phyloP scores from a whole-genome alignment of 257 asterid genomes.

The Solanum etuberosum region DNA sequence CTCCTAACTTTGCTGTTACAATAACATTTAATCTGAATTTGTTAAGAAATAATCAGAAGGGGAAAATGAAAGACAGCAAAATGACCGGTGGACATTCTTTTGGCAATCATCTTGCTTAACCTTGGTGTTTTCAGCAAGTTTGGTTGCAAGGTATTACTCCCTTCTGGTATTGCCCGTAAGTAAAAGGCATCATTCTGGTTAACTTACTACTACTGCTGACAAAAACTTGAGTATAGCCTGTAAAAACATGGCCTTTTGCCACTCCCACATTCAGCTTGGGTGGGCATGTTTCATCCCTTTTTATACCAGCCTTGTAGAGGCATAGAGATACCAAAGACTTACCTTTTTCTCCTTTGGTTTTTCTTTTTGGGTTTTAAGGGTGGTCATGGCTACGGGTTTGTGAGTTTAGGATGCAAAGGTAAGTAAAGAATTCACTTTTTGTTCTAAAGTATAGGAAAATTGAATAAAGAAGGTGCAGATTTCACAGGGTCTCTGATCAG shows the following conservation, averaged over 20 bases:
- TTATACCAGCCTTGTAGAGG: neutral
- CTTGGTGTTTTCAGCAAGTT: constrained; percentile 20
- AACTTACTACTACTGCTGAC: neutral
- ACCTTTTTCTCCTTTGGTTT: neutral
- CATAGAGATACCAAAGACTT: neutral
- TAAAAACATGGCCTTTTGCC: neutral
- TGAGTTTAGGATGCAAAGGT: neutral
- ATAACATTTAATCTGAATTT: neutral
- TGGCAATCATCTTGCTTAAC: constrained; percentile 19
- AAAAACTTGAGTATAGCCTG: neutral
- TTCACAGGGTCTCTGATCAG: neutral
- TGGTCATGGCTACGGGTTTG: neutral
- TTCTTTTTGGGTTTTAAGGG: neutral
- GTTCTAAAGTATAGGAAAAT: neutral
- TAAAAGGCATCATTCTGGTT: neutral
- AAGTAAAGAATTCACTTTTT: neutral
- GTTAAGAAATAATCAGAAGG: neutral
- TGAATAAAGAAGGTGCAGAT: neutral
- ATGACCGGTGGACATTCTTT: constrained; percentile 6
- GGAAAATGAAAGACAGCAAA: constrained; percentile 5
- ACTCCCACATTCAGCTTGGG: neutral
- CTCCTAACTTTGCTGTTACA: neutral
- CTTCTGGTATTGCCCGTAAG: neutral
- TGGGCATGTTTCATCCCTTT: neutral
- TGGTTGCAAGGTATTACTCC: constrained; percentile 15